Evolutionary conservation across 192 early-diverging fungal genomes (phyloP).

Genomic region (Coemansia sp.): DNA sequence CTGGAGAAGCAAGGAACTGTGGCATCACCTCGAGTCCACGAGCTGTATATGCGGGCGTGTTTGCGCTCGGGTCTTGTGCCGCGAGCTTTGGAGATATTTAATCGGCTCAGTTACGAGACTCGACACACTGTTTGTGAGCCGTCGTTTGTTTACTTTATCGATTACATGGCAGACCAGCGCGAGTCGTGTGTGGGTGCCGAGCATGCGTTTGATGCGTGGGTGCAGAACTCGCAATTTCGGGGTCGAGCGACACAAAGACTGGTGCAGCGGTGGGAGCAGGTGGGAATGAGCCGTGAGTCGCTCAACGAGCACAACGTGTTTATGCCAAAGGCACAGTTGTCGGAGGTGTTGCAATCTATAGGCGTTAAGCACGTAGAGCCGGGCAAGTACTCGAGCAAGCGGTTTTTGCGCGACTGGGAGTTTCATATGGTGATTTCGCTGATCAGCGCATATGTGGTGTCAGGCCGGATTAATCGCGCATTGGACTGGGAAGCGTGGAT

Average conservation of each 20-base stretch:
- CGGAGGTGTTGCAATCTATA: conserved; percentile 10
- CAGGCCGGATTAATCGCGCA: conserved; percentile 2
- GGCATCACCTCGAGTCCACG: conserved; percentile 14
- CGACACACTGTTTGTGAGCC: conserved; percentile 10
- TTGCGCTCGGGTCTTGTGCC: conserved; percentile 9
- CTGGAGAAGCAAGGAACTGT: neutral
- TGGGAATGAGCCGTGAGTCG: neutral
- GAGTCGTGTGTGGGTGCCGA: conserved; percentile 30
- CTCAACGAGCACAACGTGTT: conserved; percentile 8
- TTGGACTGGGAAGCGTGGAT: conserved; percentile 34
- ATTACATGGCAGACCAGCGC: conserved; percentile 20
- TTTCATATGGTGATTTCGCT: conserved; percentile 30
- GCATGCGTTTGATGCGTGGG: conserved; percentile 40
- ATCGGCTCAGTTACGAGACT: conserved; percentile 22
- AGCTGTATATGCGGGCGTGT: conserved; percentile 45
- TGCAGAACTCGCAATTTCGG: conserved; percentile 17
- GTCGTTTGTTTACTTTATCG: conserved; percentile 23
- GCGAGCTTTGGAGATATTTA: conserved; percentile 20
- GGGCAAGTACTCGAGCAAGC: conserved; percentile 3
- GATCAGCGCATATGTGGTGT: conserved; percentile 24
- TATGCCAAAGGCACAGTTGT: conserved; percentile 3
- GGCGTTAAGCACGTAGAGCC: neutral
- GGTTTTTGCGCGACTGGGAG: conserved; percentile 37
- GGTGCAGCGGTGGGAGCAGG: conserved; percentile 9
- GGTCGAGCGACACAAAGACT: conserved; percentile 17